Percentiles rank a stretch among this genome's conserved stretches.
These are phyloP conservation scores for Penicillium lagena DNA, from an alignment of 495 filamentous ascomycete species.

Conservation along the genomic window DNA sequence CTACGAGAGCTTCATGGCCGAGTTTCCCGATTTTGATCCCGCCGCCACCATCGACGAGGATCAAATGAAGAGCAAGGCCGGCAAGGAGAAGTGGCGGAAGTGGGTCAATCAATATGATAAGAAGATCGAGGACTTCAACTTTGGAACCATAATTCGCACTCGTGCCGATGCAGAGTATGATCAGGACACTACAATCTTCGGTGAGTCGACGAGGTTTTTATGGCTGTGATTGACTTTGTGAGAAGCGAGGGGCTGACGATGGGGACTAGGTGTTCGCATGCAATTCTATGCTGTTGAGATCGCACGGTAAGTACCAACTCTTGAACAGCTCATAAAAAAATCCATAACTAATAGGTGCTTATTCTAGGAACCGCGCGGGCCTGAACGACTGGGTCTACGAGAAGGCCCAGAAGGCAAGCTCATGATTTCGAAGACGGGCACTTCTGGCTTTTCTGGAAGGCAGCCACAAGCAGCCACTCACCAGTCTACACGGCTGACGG, in stretches of 20 bases:
- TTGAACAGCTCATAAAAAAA: too few species aligned
- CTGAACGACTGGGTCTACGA: slow-evolving; percentile 98
- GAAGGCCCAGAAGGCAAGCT: slow-evolving; percentile 47
- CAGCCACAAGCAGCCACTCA: too few species aligned
- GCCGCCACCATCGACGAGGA: slow-evolving; percentile 77
- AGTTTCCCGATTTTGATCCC: slow-evolving; percentile 91
- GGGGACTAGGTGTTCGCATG: slow-evolving; percentile 57
- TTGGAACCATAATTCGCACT: slow-evolving; percentile 82
- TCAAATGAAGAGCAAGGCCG: slow-evolving; percentile 92
- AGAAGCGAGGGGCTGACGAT: not conserved
- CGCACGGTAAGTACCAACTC: slow-evolving; percentile 51
- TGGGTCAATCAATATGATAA: slow-evolving; percentile 94
- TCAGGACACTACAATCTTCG: slow-evolving; percentile 84
- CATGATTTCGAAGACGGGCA: slow-evolving; percentile 12
- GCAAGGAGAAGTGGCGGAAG: slow-evolving; percentile 92
- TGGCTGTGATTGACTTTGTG: too few species aligned
- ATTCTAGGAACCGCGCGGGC: slow-evolving; percentile 66
- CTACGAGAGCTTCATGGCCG: slow-evolving; percentile 72
- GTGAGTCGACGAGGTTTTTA: slow-evolving; percentile 9
- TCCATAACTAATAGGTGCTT: not conserved
- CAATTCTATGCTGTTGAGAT: slow-evolving; percentile 99
- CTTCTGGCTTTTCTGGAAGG: too few species aligned
- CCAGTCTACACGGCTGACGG: slow-evolving; percentile 15
- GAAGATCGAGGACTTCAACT: slow-evolving; percentile 92
- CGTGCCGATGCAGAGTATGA: slow-evolving; percentile 79